These are phyloP conservation scores for Blepharisma stoltei DNA, from an alignment of 73 alveolate genomes.

Conservation along the genomic window DNA sequence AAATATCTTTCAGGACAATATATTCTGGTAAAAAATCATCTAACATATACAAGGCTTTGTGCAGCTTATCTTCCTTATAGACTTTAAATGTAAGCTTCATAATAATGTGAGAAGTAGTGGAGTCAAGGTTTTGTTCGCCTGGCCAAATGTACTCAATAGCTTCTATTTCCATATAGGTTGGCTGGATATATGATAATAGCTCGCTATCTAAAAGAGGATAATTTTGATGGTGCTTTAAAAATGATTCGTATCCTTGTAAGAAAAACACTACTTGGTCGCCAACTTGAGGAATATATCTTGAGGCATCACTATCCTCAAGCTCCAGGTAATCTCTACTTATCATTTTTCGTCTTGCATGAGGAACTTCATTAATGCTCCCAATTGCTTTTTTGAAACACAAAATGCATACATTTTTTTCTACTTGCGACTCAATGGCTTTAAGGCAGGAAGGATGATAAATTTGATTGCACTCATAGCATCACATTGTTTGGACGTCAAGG, in stretches of 20 bases:
- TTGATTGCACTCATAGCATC: slow-evolving; percentile 1
- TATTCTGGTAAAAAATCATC: not conserved
- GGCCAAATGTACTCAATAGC: slow-evolving; percentile 15
- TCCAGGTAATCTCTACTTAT: not conserved
- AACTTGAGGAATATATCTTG: not conserved
- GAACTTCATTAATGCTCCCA: no score
- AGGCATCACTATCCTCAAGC: not conserved
- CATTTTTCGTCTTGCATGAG: not conserved
- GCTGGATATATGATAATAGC: not conserved
- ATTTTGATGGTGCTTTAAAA: not conserved
- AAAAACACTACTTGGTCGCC: slow-evolving; percentile 19
- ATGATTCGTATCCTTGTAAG: slow-evolving; percentile 1
- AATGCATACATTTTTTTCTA: not conserved
- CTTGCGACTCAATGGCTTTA: not conserved
- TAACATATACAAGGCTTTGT: not conserved
- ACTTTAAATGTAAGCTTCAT: not conserved
- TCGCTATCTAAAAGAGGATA: not conserved
- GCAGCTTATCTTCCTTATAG: not conserved
- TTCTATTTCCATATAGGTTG: slow-evolving; percentile 1
- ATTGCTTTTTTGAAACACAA: not conserved
- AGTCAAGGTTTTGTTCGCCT: not conserved
- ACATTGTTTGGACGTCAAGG: not conserved
- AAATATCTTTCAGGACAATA: not conserved
- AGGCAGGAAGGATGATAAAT: not conserved
- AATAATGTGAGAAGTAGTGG: not conserved